These are phyloP conservation scores for Neurospora crassa DNA, from an alignment of 2,329 filamentous ascomycete species.

Conservation along the genomic window DNA sequence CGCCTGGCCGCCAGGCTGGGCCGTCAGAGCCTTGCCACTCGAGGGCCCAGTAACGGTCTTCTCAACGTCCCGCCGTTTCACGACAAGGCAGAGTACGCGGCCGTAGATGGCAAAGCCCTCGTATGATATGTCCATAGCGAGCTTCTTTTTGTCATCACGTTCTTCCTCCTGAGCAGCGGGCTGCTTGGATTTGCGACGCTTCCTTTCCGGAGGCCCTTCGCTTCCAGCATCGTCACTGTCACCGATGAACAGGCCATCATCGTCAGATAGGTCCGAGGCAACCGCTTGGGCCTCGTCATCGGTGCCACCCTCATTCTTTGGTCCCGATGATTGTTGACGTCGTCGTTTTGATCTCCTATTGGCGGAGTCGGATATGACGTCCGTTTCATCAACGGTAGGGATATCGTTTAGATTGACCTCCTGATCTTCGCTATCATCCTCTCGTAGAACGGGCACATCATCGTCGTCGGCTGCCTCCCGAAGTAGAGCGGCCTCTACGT, in stretches of 20 bases:
- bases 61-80: constrained; percentile 53
- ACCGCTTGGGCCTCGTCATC: constrained; percentile 10
- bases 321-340: constrained; percentile 25
- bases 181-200: constrained; percentile 33
- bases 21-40: constrained; percentile 8
- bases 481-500: constrained; percentile 32
- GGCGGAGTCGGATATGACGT: constrained; percentile 18
- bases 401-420: constrained; percentile 46
- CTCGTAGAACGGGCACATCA: constrained; percentile 23
- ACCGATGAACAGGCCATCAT: constrained; percentile 3
- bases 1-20: constrained; percentile 45
- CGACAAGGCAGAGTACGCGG: constrained; percentile 80
- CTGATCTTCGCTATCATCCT: constrained; percentile 54
- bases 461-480: constrained; percentile 2
- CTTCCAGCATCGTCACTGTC: constrained; percentile 24
- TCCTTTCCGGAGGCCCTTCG: constrained; percentile 30
- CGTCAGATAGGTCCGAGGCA: constrained; percentile 11
- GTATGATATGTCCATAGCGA: constrained; percentile 77
- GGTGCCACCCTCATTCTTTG: constrained; percentile 19
- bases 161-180: constrained; percentile 18
- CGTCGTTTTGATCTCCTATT: constrained; percentile 23
- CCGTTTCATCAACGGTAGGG: constrained; percentile 31
- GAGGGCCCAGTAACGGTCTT: constrained; percentile 14
- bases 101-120: constrained; percentile 96
- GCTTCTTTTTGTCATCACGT: constrained; percentile 79